Evolutionary conservation across 2,329 filamentous ascomycete genomes (phyloP), one percentile per base, ranked within the genome.

Genomic region (Colletotrichum sp.): DNA sequence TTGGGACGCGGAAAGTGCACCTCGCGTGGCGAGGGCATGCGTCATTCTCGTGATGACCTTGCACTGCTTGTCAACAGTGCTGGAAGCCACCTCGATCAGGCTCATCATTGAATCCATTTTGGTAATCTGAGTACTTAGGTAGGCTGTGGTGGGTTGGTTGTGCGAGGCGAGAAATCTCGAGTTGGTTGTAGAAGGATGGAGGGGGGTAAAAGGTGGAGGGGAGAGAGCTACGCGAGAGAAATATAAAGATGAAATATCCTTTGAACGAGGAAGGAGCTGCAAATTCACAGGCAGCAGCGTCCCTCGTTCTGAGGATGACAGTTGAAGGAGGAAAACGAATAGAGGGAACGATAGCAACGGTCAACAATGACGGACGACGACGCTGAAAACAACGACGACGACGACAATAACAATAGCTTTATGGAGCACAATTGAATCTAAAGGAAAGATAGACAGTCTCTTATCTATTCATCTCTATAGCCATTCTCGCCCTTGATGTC

Each of bases 251-350:
- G 18, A n/a, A 48, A 48, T 1, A 3, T 48, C 39, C 9, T 0
- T 48, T 48, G 18, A 52, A 52, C 0, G 10, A 21, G n/a, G 43
- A 21, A 52, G 43, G n/a, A 13, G 43, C 43, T 1, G 12, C 3
- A 52, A 52, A 48, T 4, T 48, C 4, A 2, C 43, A 52, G n/a
- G n/a, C n/a, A 48, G 18, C 7, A 0, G 18, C 18, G 39, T n/a
- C 39, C 7, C 39, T 48, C 5, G 18, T n/a, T 48, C 3, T 48
- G 1, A 1, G 18, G 0, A 48, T n/a, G 18, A 48, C 12, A n/a
- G 1, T 2, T n/a, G 39, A 48, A n/a, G 39, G 2, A 1, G 39
- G 4, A 48, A 2, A 12, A 1, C 2, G 39, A 48, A 2, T 12
- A 48, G 0, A 48, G 18, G 18, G 0, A 48, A 48, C 9, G 3